Percentiles rank a stretch among this genome's conserved stretches.
phyloP scores from a whole-genome alignment of 1,284 basidiomycete genomes.

The Moesziomyces sp. region DNA sequence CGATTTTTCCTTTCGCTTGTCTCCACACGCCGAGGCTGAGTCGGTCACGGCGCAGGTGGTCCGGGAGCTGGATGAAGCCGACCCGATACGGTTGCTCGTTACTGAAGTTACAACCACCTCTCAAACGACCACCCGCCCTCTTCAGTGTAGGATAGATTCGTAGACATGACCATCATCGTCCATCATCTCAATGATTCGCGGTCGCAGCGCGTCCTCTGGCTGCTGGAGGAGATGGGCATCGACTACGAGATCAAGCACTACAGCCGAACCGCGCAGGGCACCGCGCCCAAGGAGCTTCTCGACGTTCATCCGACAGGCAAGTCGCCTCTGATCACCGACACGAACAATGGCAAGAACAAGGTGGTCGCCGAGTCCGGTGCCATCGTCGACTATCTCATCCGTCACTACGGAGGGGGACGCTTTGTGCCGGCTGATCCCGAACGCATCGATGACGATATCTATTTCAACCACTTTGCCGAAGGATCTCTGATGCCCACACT shows the following conservation, averaged over 20 bases:
- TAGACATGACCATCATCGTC: constrained; percentile 51
- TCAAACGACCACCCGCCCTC: too few relatives aligned
- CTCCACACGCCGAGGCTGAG: too few relatives aligned
- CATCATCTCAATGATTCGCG: constrained; percentile 66
- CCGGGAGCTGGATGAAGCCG: background rate
- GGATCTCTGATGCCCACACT: constrained; percentile 62
- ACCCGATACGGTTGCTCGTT: background rate
- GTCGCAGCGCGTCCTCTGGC: constrained; percentile 66
- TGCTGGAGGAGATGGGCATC: constrained; percentile 65
- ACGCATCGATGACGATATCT: constrained; percentile 53
- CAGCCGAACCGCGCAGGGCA: constrained; percentile 49
- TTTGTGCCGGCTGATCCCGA: constrained; percentile 44
- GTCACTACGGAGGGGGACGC: constrained; percentile 59
- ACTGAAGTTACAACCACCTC: too few relatives aligned
- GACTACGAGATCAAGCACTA: constrained; percentile 64
- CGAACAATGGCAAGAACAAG: constrained; percentile 45
- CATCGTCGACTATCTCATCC: constrained; percentile 66
- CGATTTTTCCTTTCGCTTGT: too few relatives aligned
- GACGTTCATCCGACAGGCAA: constrained; percentile 64
- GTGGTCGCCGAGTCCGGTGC: constrained; percentile 65
- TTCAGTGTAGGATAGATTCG: too few relatives aligned
- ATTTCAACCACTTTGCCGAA: constrained; percentile 64
- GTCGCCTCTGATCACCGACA: constrained; percentile 64
- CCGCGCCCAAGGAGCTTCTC: constrained; percentile 56
- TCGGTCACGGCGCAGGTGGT: background rate